These are phyloP conservation scores for Coniochaeta prunicola DNA, from an alignment of 2,329 filamentous ascomycete species.

Conservation along the genomic window DNA sequence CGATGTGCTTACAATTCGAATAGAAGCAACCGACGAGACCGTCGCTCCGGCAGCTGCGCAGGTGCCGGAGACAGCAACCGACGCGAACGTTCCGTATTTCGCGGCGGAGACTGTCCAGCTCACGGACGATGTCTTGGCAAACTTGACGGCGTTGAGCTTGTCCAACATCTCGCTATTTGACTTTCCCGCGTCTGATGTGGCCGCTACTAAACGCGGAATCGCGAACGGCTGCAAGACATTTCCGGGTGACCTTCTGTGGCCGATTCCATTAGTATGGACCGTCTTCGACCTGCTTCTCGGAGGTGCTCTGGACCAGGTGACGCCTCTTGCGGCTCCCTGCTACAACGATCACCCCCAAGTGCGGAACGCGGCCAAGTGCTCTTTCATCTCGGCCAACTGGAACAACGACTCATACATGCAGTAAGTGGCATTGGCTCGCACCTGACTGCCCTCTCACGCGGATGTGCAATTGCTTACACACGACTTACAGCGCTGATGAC, in stretches of 20 bases:
- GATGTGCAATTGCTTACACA: neutral
- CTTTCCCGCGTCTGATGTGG: slow-evolving; percentile 17
- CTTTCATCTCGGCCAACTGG: slow-evolving; percentile 19
- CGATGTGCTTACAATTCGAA: neutral
- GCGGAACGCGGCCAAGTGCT: slow-evolving; percentile 20
- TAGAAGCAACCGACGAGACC: slow-evolving; percentile 12
- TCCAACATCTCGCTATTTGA: slow-evolving; percentile 23
- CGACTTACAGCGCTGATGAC: slow-evolving; percentile 20
- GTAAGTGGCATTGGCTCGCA: slow-evolving; percentile 7
- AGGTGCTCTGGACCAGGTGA: slow-evolving; percentile 22
- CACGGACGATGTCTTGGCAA: slow-evolving; percentile 24
- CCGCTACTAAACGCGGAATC: slow-evolving; percentile 12
- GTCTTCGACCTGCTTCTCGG: slow-evolving; percentile 17
- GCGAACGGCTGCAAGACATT: slow-evolving; percentile 24
- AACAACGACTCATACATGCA: slow-evolving; percentile 13
- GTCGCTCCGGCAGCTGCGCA: slow-evolving; percentile 14
- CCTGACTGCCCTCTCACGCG: neutral
- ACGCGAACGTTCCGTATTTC: slow-evolving; percentile 4
- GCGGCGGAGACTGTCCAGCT: slow-evolving; percentile 21
- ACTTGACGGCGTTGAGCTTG: slow-evolving; percentile 21
- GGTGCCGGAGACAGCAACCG: neutral
- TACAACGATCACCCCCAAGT: slow-evolving; percentile 16
- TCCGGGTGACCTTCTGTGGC: slow-evolving; percentile 24
- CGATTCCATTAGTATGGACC: slow-evolving; percentile 18
- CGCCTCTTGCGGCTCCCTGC: slow-evolving; percentile 24